Evolutionary conservation across 1,284 basidiomycete genomes (phyloP).

Genomic region (Cystobasidiaceae sp.): DNA sequence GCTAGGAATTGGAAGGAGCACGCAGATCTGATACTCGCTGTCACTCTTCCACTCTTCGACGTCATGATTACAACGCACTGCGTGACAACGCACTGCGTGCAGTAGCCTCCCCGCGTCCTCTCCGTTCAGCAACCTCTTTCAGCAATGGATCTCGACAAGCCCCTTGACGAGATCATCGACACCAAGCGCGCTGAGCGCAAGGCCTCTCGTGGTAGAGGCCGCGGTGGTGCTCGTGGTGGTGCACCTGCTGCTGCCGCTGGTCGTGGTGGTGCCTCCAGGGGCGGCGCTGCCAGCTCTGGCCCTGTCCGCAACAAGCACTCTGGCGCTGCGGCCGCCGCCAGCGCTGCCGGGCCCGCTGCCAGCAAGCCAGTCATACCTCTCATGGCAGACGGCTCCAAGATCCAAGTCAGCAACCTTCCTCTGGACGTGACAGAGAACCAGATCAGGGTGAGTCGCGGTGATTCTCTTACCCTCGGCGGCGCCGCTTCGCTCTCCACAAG

Average conservation of each 20-base stretch:
- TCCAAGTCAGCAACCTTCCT: constrained; percentile 93
- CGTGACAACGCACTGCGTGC: no score
- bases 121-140: background rate
- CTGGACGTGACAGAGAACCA: constrained; percentile 89
- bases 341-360: constrained; percentile 49
- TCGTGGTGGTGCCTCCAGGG: constrained; percentile 36
- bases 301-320: constrained; percentile 33
- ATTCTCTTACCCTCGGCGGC: no score
- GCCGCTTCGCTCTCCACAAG: no score
- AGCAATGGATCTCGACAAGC: constrained; percentile 62
- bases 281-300: constrained; percentile 54
- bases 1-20: no score
- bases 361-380: constrained; percentile 45
- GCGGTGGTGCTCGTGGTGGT: no score
- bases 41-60: no score
- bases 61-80: no score
- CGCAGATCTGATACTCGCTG: no score
- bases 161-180: constrained; percentile 71
- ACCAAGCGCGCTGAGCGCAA: constrained; percentile 34
- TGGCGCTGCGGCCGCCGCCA: constrained; percentile 52
- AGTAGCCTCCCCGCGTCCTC: no score
- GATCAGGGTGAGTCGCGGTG: constrained; percentile 79
- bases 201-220: constrained; percentile 18
- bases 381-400: constrained; percentile 65
- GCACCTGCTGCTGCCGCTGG: constrained; percentile 37